Evolutionary conservation across 2,329 filamentous ascomycete species (phyloP), one percentile per base, ranked within the genome.

Genomic region (Coniochaeta prunicola): DNA sequence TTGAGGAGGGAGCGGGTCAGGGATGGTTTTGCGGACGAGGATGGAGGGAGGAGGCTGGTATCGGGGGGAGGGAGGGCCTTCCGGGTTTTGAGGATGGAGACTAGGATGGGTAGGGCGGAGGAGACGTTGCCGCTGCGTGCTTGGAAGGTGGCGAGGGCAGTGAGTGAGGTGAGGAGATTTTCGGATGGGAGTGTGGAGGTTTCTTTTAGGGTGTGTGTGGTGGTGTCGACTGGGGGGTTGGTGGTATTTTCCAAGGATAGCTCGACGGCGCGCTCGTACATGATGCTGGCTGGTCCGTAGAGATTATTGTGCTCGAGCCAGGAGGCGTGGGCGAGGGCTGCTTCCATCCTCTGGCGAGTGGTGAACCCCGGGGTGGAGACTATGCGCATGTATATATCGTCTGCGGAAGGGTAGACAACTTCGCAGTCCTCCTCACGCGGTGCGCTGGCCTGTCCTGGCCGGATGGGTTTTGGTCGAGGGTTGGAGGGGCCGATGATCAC

Each of bases 401-500:
- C 89, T 0, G 93, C 90, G 0, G 82, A 71, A 4, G 85, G 83
- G 61, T 85, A 92, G 1, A 88, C 85, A 7, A 80, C 75, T 59
- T 85, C 83, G 70, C 90, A 92, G 68, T 97, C 80, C 68, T 93
- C 86, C 68, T 94, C 91, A 12, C 77, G 80, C 0, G 91, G 88
- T 0, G 88, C 81, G 59, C 80, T 78, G 57, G 78, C 77, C 59
- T 83, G 80, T 13, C 85, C 85, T 0, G 83, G 80, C 0, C 88
- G 86, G 42, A 92, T 80, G 0, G 91, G 90, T 64, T 81, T 84
- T 1, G 92, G 92, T 59, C 86, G 80, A 0, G 90, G 91, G 70
- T 97, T 97, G 4, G 90, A 91, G 0, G 91, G 90, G 0, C 92
- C 92, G 55, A 89, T 80, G 58, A 97, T 84, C 62, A 88, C 85